Conservation (phyloP, 139 green algal genomes). For the Deuterostichococcus epilithicus region DNA sequence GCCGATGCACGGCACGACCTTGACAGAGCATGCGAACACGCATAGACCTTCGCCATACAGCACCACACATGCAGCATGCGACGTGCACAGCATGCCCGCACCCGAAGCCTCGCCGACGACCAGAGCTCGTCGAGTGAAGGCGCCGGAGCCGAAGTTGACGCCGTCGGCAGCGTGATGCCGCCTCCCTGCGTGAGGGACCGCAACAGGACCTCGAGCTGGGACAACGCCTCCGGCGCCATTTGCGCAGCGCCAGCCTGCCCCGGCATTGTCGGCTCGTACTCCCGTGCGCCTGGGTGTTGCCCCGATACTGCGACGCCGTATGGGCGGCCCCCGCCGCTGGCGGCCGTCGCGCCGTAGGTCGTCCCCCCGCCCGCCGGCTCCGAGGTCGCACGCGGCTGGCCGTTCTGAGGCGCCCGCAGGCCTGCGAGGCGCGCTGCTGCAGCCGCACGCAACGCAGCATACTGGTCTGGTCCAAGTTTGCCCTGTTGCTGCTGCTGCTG, state of each 20-base stretch:
- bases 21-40: too few species aligned
- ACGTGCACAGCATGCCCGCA: not conserved
- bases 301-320: too few species aligned
- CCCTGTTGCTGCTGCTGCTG: not conserved
- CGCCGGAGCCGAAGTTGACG: not conserved
- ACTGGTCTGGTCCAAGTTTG: not conserved
- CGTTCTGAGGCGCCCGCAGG: not conserved
- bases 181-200: not conserved
- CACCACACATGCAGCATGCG: not conserved
- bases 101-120: not conserved
- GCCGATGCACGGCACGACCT: too few species aligned
- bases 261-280: slow-evolving; percentile 21
- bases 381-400: too few species aligned
- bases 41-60: too few species aligned
- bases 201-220: not conserved
- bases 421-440: not conserved
- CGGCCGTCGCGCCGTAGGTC: too few species aligned
- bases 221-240: slow-evolving; percentile 6
- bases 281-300: slow-evolving; percentile 3
- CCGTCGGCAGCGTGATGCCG: not conserved
- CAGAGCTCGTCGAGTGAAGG: not conserved
- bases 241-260: slow-evolving; percentile 3
- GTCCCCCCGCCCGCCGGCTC: too few species aligned
- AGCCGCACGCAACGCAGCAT: not conserved
- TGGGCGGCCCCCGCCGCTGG: too few species aligned